Conservation (phyloP, 1,284 basidiomycete genomes). For the Cryptococcus amylolentus region DNA sequence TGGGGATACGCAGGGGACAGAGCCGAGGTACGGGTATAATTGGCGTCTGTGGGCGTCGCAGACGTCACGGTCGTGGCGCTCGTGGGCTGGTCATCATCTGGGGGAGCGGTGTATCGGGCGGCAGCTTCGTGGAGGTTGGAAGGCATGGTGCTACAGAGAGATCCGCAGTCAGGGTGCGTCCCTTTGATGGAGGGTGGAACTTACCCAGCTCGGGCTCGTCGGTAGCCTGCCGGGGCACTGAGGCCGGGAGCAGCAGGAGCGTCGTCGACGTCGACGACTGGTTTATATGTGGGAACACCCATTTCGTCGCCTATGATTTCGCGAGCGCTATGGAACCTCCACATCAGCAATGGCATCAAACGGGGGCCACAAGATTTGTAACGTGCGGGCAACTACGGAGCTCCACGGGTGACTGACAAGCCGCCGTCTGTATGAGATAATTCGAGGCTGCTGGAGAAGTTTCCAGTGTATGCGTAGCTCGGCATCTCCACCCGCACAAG, state of each 20-base stretch:
- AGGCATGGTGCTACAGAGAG: conserved; percentile 40
- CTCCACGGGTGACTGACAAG: background rate
- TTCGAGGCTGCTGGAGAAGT: too few species aligned
- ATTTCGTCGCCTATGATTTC: conserved; percentile 73
- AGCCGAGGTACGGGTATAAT: conserved; percentile 33
- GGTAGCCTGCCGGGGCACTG: conserved; percentile 41
- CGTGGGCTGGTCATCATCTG: conserved; percentile 14
- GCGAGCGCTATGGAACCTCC: conserved; percentile 59
- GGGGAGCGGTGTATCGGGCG: conserved; percentile 15
- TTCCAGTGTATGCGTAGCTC: too few species aligned
- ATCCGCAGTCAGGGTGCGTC: background rate
- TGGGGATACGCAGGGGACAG: conserved; percentile 36
- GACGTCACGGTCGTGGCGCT: conserved; percentile 10
- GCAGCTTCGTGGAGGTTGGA: conserved; percentile 41
- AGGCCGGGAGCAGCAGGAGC: conserved; percentile 51
- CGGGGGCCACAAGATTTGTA: too few species aligned
- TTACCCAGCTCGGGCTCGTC: conserved; percentile 49
- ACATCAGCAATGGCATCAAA: conserved; percentile 11
- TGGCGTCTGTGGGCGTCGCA: conserved; percentile 12
- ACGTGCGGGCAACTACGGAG: too few species aligned
- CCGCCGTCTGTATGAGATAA: background rate
- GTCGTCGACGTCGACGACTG: conserved; percentile 64
- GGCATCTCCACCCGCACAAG: too few species aligned
- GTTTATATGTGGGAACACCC: conserved; percentile 55
- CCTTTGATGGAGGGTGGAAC: conserved; percentile 12